Conservation (phyloP, 1,284 basidiomycete species). For the Ustanciosporium gigantosporum region DNA sequence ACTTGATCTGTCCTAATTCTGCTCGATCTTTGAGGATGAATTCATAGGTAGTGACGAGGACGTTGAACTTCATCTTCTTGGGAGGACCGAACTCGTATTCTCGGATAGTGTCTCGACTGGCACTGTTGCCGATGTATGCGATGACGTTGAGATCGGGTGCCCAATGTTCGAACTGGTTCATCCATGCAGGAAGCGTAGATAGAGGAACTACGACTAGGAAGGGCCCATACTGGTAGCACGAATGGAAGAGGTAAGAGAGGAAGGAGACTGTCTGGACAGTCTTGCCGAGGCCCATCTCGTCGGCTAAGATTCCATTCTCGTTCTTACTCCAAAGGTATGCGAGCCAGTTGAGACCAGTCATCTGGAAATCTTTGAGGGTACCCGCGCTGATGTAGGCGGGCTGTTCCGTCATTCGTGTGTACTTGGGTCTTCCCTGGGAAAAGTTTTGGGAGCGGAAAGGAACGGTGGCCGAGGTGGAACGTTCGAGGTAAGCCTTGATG, state of each 20-base stretch:
- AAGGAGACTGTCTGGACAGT: constrained; percentile 95
- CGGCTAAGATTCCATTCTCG: constrained; percentile 95
- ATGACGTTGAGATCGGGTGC: constrained; percentile 83
- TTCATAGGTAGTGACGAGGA: constrained; percentile 95
- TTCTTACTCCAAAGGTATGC: constrained; percentile 93
- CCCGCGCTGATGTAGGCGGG: constrained; percentile 81
- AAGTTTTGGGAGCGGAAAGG: constrained; percentile 83
- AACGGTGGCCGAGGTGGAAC: constrained; percentile 78
- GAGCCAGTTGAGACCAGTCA: constrained; percentile 97
- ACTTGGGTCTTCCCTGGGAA: constrained; percentile 74
- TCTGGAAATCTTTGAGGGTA: constrained; percentile 93
- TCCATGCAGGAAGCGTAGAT: constrained; percentile 98
- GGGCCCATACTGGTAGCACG: constrained; percentile 86
- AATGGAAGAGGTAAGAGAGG: constrained; percentile 92
- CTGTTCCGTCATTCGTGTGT: constrained; percentile 84
- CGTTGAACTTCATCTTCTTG: constrained; percentile 84
- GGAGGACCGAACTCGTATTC: constrained; percentile 83
- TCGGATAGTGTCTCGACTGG: constrained; percentile 75
- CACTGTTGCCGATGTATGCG: constrained; percentile 93
- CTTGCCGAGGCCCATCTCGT: constrained; percentile 99
- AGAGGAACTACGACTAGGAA: constrained; percentile 97
- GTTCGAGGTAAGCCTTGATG: constrained; percentile 77
- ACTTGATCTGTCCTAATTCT: constrained; percentile 85
- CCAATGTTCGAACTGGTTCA: constrained; percentile 95
- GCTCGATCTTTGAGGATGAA: constrained; percentile 98